Evolutionary conservation across 306 rosid genomes (phyloP).

Genomic region (Hylodesmum podocarpum): DNA sequence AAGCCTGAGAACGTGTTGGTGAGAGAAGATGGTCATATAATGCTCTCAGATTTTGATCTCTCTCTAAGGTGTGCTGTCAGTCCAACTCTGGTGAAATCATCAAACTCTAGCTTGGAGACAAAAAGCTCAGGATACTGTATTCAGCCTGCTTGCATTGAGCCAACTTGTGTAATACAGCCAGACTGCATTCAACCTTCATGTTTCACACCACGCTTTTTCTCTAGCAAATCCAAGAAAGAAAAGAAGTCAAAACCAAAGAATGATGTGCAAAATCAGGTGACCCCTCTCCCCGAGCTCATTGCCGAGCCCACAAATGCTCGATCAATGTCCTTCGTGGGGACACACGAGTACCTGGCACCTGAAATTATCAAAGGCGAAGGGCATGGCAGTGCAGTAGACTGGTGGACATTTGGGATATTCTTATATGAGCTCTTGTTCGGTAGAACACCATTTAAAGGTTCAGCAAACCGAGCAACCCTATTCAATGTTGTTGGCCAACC

Average conservation of each 20-base stretch:
- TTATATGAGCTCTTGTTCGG: slow-evolving; percentile 93
- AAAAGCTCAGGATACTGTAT: slow-evolving; percentile 72
- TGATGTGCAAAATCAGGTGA: slow-evolving; percentile 66
- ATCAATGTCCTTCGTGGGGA: slow-evolving; percentile 96
- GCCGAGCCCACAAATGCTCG: slow-evolving; percentile 93
- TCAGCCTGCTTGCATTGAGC: slow-evolving; percentile 82
- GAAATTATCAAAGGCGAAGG: slow-evolving; percentile 97
- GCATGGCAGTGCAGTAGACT: slow-evolving; percentile 98
- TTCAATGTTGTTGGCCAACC: slow-evolving; percentile 96
- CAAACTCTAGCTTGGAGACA: slow-evolving; percentile 53
- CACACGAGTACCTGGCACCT: slow-evolving; percentile 96
- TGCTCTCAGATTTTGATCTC: slow-evolving; percentile 96
- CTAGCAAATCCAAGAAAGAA: slow-evolving; percentile 63
- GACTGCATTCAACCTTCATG: slow-evolving; percentile 86
- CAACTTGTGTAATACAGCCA: slow-evolving; percentile 81
- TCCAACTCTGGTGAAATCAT: slow-evolving; percentile 74
- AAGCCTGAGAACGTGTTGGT: slow-evolving; percentile 96
- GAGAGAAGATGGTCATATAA: slow-evolving; percentile 96
- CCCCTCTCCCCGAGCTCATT: slow-evolving; percentile 82
- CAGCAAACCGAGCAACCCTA: slow-evolving; percentile 82
- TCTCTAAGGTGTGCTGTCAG: slow-evolving; percentile 88
- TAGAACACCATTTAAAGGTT: slow-evolving; percentile 91
- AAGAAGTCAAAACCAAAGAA: slow-evolving; percentile 61
- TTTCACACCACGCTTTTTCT: slow-evolving; percentile 62
- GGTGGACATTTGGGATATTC: slow-evolving; percentile 99